A percentile compares a stretch with the other conserved stretches of the same genome.
phyloP scores from a whole-genome alignment of 257 asterid genomes.

The Plectranthus barbatus region DNA sequence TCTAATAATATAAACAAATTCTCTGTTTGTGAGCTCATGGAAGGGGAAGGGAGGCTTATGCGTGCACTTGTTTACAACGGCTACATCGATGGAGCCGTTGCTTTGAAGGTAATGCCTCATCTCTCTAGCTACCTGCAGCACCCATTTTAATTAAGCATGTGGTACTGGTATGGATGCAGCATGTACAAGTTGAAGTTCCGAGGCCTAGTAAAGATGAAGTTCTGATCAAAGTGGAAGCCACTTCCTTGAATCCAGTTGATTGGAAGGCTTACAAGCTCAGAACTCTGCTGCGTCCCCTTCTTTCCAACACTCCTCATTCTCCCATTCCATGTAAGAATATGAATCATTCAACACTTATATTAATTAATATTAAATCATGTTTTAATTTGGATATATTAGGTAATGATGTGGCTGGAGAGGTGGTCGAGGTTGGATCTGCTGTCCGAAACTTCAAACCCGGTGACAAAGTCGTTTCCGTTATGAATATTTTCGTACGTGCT shows the following conservation, averaged over 20 bases:
- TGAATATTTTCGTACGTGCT: constrained; percentile 22
- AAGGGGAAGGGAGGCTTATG: constrained; percentile 29
- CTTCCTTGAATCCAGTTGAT: constrained; percentile 60
- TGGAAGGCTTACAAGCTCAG: constrained; percentile 44
- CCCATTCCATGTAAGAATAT: constrained; percentile 38
- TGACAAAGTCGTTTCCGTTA: constrained; percentile 48
- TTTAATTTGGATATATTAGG: constrained; percentile 18
- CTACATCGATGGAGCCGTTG: constrained; percentile 40
- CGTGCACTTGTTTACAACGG: constrained; percentile 34
- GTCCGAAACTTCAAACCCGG: constrained; percentile 43
- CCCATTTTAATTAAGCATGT: too few relatives aligned
- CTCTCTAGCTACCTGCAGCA: too few relatives aligned
- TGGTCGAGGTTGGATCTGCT: constrained; percentile 42
- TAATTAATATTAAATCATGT: too few relatives aligned
- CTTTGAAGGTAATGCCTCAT: constrained; percentile 30
- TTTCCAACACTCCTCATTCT: constrained; percentile 39
- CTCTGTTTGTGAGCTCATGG: not conserved
- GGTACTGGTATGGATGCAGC: too few relatives aligned
- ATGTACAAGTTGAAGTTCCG: constrained; percentile 55
- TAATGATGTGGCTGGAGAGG: constrained; percentile 56
- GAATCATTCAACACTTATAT: too few relatives aligned
- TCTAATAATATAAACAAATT: too few relatives aligned
- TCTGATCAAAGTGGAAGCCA: constrained; percentile 58
- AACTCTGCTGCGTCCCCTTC: constrained; percentile 31
- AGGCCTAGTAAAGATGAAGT: constrained; percentile 47